Evolutionary conservation across 108 stramenopile genomes (phyloP).

Genomic region (Nitzschia sp.): DNA sequence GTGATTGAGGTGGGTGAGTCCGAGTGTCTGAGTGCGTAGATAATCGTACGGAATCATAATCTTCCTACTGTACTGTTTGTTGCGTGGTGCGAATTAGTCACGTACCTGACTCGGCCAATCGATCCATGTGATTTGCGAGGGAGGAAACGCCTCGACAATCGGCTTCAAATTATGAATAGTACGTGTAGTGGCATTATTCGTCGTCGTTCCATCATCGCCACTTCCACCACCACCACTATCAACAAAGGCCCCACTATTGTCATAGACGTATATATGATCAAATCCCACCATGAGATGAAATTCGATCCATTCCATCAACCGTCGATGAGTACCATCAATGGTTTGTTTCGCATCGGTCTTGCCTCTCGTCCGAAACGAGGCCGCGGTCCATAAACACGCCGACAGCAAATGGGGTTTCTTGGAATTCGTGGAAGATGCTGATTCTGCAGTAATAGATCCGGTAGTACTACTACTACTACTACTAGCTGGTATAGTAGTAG

Average conservation of each 20-base stretch:
- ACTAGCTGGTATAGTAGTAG: background rate
- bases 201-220: no score
- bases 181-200: constrained; percentile 33
- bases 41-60: no score
- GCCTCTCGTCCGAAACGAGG: constrained; percentile 66
- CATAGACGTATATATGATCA: constrained; percentile 76
- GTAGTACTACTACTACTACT: background rate
- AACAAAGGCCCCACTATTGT: constrained; percentile 59
- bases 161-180: constrained; percentile 14
- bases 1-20: background rate
- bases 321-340: constrained; percentile 46
- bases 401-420: constrained; percentile 53
- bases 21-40: no score
- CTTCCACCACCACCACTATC: no score
- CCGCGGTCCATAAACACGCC: constrained; percentile 75
- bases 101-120: constrained; percentile 57
- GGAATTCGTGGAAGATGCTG: background rate
- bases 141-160: constrained; percentile 26
- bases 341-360: constrained; percentile 21
- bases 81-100: no score
- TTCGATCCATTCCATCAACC: constrained; percentile 80
- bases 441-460: background rate
- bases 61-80: no score
- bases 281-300: constrained; percentile 83
- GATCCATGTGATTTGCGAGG: constrained; percentile 44